A percentile compares a stretch with the other conserved stretches of the same genome.
Evolutionary conservation across 129 eudicot genomes (phyloP).

Genomic region (Chrysanthemum seticuspe): DNA sequence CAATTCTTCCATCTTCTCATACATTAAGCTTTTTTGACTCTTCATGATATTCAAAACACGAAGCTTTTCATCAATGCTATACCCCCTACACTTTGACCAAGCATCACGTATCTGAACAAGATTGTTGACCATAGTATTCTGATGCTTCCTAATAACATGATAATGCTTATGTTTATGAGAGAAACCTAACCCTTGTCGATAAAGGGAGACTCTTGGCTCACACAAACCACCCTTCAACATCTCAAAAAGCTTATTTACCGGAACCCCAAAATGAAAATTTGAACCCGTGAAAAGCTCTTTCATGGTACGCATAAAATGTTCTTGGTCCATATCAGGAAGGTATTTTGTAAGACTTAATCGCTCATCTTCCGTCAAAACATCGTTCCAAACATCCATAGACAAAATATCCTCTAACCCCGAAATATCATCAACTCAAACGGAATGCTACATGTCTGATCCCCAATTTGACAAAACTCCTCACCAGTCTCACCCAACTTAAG

Average conservation of each 20-base stretch:
- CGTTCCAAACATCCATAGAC: constrained; percentile 98
- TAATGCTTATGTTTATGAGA: constrained; percentile 69
- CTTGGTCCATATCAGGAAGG: constrained; percentile 96
- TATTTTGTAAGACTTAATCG: constrained; percentile 70
- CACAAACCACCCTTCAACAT: constrained; percentile 95
- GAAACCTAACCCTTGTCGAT: constrained; percentile 71
- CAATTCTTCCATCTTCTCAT: constrained; percentile 74
- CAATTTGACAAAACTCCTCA: constrained; percentile 89
- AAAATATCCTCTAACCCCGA: constrained; percentile 62
- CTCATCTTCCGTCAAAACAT: constrained; percentile 80
- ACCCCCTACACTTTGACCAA: constrained; percentile 85
- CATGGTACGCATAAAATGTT: constrained; percentile 69
- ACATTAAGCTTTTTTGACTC: constrained; percentile 83
- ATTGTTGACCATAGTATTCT: constrained; percentile 65
- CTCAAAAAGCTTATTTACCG: constrained; percentile 54
- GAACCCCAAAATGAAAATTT: constrained; percentile 87
- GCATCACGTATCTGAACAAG: constrained; percentile 75
- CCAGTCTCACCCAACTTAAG: constrained; percentile 85
- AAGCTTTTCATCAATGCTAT: constrained; percentile 95
- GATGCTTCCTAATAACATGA: constrained; percentile 71
- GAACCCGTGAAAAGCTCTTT: constrained; percentile 84
- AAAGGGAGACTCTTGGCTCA: constrained; percentile 94
- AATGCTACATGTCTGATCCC: constrained; percentile 84
- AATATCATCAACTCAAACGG: constrained; percentile 88
- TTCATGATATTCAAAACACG: constrained; percentile 77